Base-by-base conservation (phyloP, 176 grass and related monocot species). In the Aegilops tauschii region DNA sequence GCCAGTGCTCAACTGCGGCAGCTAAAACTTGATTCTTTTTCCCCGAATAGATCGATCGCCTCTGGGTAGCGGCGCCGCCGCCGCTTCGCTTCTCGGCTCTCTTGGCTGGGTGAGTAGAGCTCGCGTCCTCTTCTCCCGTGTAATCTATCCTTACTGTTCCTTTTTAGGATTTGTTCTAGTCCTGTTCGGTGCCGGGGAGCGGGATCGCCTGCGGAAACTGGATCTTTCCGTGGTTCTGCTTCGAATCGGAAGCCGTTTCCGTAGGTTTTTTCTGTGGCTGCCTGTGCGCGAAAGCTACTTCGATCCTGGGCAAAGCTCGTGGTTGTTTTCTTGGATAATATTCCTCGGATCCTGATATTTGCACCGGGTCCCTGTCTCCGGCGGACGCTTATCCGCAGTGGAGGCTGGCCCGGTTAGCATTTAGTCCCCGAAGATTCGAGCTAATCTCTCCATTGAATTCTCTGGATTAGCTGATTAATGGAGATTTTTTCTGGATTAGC, bases 1-100 rank as follows among this genome's bases (percentile, higher is more conserved):
- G 90, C 65, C 82, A 84, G 77, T 88, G 82, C 52, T 65, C 71
- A 34, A 72, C 86, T 91, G 90, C 77, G 77, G 83, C 77, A 65
- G 79, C 86, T 77, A n/a, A 18, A 23, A 17, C 54, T 59, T 2
- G 54, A 4, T 40, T 32, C 23, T 17, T 1, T 1, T 35, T 52
- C 49, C 21, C 20, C 2, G 12, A 12, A 13, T 20, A 25, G 6
- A 76, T 69, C 7, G 63, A 12, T 37, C 28, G 37, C 3, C 73
- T 81, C 32, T 54, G 2, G 29, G 36, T n/a, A 10, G 9, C 12
- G 8, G 36, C 17, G 12, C 14, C 50, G 16, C 5, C 50, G 50
- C 47, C 2, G 54, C 89, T 85, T 68, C 35, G 75, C 85, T 81
- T 54, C 81, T 62, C 29, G 39, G 61, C 54, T 21, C 21, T 29